Conservation (phyloP, 108 stramenopile genomes). For the Skeletonema potamos region DNA sequence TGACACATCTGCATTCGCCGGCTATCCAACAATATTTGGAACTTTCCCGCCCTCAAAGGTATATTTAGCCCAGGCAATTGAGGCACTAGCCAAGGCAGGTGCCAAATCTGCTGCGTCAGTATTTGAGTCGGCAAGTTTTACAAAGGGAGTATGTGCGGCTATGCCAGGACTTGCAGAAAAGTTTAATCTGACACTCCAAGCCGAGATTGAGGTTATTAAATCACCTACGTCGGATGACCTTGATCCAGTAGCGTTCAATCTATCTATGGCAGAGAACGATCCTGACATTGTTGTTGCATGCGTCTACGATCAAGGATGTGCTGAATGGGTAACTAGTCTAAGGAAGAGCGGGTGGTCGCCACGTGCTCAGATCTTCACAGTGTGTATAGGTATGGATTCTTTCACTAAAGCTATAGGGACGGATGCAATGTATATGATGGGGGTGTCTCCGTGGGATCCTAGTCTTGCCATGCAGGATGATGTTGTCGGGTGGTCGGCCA, state of each 20-base stretch:
- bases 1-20: neutral
- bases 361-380: constrained; percentile 33
- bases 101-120: neutral
- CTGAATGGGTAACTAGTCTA: constrained; percentile 16
- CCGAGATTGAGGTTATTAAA: neutral
- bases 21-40: constrained; percentile 5
- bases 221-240: constrained; percentile 3
- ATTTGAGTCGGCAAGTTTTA: neutral
- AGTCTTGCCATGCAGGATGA: constrained; percentile 10
- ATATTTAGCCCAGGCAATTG: constrained; percentile 4
- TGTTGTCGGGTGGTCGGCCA: constrained; percentile 17
- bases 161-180: constrained; percentile 2
- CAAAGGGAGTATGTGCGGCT: neutral
- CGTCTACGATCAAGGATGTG: constrained; percentile 20
- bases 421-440: constrained; percentile 32
- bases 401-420: constrained; percentile 23
- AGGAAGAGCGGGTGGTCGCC: constrained; percentile 20
- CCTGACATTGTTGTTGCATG: constrained; percentile 37
- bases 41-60: neutral
- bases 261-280: constrained; percentile 9
- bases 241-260: neutral
- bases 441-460: constrained; percentile 29
- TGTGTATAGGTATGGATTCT: constrained; percentile 25
- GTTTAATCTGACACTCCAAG: neutral
- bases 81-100: constrained; percentile 4